phyloP scores from a whole-genome alignment of 164 flowering plant species.

The Dillenia suffruticosa region DNA sequence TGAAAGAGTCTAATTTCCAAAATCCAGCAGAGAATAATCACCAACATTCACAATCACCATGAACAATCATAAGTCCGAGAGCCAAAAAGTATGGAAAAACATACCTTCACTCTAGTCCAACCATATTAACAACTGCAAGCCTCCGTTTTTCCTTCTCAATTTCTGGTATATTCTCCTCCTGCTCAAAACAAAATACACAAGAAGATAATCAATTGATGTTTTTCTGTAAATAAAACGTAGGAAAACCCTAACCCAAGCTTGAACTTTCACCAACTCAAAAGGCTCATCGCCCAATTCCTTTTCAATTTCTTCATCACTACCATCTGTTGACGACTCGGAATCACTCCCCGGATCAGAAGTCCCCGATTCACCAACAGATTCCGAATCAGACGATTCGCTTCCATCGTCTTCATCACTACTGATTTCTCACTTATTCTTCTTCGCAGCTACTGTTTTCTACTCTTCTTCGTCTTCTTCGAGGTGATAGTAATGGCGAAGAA shows the following conservation, averaged over 20 bases:
- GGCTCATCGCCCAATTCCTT: constrained; percentile 23
- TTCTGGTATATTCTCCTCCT: constrained; percentile 59
- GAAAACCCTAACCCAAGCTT: not conserved
- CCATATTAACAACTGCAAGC: constrained; percentile 82
- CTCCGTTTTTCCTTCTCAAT: constrained; percentile 73
- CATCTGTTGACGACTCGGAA: constrained; percentile 17
- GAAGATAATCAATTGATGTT: constrained; percentile 2
- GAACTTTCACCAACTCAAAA: constrained; percentile 19
- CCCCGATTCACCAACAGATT: constrained; percentile 14
- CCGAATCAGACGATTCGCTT: constrained; percentile 11
- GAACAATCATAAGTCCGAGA: too few relatives aligned
- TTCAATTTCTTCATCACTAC: constrained; percentile 28
- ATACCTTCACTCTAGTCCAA: constrained; percentile 80
- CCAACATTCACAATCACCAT: too few relatives aligned
- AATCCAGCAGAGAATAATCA: too few relatives aligned
- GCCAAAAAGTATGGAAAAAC: not conserved
- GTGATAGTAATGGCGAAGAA: constrained; percentile 52
- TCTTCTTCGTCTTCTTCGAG: constrained; percentile 35
- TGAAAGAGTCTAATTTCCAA: too few relatives aligned
- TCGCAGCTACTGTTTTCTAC: not conserved
- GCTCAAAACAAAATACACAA: constrained; percentile 3
- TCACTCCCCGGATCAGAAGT: constrained; percentile 10
- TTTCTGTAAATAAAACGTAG: not conserved
- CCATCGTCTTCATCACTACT: constrained; percentile 10
- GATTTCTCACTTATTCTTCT: constrained; percentile 5